Conservation (phyloP, 768 basidiomycete species). For the Mycena amicta region DNA sequence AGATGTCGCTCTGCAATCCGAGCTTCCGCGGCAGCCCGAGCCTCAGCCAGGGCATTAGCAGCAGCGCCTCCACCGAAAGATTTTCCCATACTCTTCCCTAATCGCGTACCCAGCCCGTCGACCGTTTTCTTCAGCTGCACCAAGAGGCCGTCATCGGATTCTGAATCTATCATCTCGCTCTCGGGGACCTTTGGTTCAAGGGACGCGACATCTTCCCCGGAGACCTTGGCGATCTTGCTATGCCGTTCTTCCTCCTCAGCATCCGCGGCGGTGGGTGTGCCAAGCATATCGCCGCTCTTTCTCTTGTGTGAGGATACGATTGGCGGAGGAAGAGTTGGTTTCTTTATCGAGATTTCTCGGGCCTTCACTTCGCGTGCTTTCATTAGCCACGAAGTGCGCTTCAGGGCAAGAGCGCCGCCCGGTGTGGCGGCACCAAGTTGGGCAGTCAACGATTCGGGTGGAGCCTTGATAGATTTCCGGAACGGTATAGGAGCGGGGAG, state of each 20-base stretch:
- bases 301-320: slow-evolving; percentile 47
- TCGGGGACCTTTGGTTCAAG: background rate
- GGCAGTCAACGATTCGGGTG: slow-evolving; percentile 46
- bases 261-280: slow-evolving; percentile 1
- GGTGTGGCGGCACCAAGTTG: slow-evolving; percentile 42
- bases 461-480: slow-evolving; percentile 63
- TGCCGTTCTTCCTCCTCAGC: slow-evolving; percentile 21
- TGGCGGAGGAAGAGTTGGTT: slow-evolving; percentile 25
- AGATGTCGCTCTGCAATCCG: slow-evolving; percentile 67
- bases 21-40: slow-evolving; percentile 67
- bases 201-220: background rate
- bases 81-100: slow-evolving; percentile 61
- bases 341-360: slow-evolving; percentile 54
- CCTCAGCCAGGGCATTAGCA: slow-evolving; percentile 66
- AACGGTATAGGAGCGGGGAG: slow-evolving; percentile 70
- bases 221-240: slow-evolving; percentile 26
- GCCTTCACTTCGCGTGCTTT: slow-evolving; percentile 77
- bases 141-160: slow-evolving; percentile 54
- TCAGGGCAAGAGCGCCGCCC: slow-evolving; percentile 48
- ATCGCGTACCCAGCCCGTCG: slow-evolving; percentile 61
- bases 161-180: slow-evolving; percentile 29
- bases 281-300: slow-evolving; percentile 60
- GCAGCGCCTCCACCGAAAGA: slow-evolving; percentile 61
- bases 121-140: slow-evolving; percentile 72
- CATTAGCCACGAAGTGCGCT: slow-evolving; percentile 80